phyloP scores from a whole-genome alignment of 164 flowering plant species.

The Piper betle region DNA sequence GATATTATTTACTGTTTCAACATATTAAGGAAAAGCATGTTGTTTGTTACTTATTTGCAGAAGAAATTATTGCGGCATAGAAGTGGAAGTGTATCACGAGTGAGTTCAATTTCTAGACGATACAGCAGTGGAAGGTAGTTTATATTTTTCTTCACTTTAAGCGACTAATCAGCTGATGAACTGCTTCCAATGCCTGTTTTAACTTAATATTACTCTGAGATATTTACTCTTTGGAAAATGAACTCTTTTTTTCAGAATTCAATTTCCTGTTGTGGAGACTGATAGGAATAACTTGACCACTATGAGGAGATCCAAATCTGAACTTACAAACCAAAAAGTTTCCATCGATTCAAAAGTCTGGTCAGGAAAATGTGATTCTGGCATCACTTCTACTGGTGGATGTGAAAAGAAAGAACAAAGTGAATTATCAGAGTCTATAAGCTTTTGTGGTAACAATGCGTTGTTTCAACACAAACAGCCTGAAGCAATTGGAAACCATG shows the following conservation, averaged over 20 bases:
- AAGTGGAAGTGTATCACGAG: constrained; percentile 24
- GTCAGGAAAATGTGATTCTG: constrained; percentile 34
- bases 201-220: not conserved
- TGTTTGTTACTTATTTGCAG: constrained; percentile 16
- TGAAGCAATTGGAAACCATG: constrained; percentile 12
- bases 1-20: no score
- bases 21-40: not conserved
- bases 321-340: constrained; percentile 22
- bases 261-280: constrained; percentile 20
- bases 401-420: constrained; percentile 23
- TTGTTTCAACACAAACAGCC: constrained; percentile 18
- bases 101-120: constrained; percentile 19
- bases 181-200: no score
- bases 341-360: constrained; percentile 22
- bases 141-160: no score
- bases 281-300: constrained; percentile 20
- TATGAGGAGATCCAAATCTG: constrained; percentile 29
- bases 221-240: no score
- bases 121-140: constrained; percentile 41
- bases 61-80: constrained; percentile 31
- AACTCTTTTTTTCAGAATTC: constrained; percentile 37
- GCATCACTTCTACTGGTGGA: constrained; percentile 20
- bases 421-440: constrained; percentile 22
- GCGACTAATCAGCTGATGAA: not conserved
- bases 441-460: constrained; percentile 14